These are phyloP conservation scores for Saccharomyces pastorianus DNA, from an alignment of 1,139 yeast species.

Conservation along the genomic window DNA sequence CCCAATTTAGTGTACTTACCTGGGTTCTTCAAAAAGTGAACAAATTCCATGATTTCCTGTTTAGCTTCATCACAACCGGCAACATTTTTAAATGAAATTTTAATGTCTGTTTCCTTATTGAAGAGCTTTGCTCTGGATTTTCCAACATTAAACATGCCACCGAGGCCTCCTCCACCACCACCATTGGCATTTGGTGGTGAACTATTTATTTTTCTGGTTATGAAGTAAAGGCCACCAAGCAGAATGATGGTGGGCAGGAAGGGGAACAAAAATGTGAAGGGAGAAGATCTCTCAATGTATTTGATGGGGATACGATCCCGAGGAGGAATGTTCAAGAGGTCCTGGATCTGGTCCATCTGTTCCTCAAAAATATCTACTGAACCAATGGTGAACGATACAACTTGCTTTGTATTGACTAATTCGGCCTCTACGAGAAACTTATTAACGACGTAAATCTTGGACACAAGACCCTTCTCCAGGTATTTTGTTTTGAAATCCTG, in stretches of 20 bases:
- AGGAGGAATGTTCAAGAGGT: constrained; percentile 53
- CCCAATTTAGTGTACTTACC: constrained; percentile 83
- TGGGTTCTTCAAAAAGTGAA: constrained; percentile 83
- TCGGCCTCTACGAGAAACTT: constrained; percentile 73
- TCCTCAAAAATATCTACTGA: constrained; percentile 88
- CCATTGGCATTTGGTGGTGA: constrained; percentile 41
- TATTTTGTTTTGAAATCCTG: constrained; percentile 84
- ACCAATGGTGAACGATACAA: constrained; percentile 70
- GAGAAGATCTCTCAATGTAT: constrained; percentile 61
- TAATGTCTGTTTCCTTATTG: constrained; percentile 85
- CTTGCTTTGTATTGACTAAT: constrained; percentile 34
- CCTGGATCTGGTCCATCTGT: constrained; percentile 68
- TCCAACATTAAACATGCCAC: constrained; percentile 65
- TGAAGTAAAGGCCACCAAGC: constrained; percentile 77
- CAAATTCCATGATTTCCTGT: constrained; percentile 96
- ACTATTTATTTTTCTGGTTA: constrained; percentile 44
- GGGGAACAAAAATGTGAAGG: constrained; percentile 56
- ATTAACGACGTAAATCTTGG: constrained; percentile 67
- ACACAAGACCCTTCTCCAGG: constrained; percentile 77
- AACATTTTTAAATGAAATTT: constrained; percentile 82
- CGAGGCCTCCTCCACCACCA: constrained; percentile 40
- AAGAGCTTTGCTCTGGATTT: constrained; percentile 85
- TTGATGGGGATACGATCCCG: constrained; percentile 75
- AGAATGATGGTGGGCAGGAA: constrained; percentile 77
- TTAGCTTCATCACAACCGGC: constrained; percentile 98